These are phyloP conservation scores for Chytriomyces sp. DNA, from an alignment of 192 early-diverging fungal species.

Conservation along the genomic window DNA sequence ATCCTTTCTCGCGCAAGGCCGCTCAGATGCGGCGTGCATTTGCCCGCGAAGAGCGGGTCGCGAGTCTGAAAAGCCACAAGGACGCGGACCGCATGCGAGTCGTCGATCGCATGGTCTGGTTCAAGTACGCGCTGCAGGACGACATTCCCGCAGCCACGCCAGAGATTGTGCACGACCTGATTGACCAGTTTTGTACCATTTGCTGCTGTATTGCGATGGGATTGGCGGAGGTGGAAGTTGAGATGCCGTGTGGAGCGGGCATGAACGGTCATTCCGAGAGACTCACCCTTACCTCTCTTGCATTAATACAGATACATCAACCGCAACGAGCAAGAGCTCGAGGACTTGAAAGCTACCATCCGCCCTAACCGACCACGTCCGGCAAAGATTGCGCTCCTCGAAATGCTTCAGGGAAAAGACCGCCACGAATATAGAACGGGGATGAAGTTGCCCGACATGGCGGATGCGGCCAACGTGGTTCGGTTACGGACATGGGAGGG, in stretches of 20 bases:
- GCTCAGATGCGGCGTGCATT: conserved; percentile 65
- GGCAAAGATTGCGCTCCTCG: conserved; percentile 36
- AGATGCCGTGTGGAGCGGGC: too few relatives aligned
- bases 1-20: conserved; percentile 76
- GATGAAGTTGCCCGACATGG: conserved; percentile 49
- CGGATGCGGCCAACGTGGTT: conserved; percentile 38
- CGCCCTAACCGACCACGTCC: conserved; percentile 46
- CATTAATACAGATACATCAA: conserved; percentile 50
- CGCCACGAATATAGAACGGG: conserved; percentile 47
- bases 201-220: background rate
- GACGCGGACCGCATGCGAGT: conserved; percentile 28
- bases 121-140: conserved; percentile 63
- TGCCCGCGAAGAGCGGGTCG: conserved; percentile 52
- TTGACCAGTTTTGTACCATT: conserved; percentile 39
- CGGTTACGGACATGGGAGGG: conserved; percentile 45
- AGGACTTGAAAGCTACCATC: conserved; percentile 43
- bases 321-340: conserved; percentile 63
- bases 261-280: too few relatives aligned
- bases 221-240: too few relatives aligned
- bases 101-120: conserved; percentile 67
- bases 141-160: conserved; percentile 34
- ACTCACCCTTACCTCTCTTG: background rate
- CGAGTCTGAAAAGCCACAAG: conserved; percentile 46
- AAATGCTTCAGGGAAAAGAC: conserved; percentile 43
- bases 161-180: conserved; percentile 50